A percentile compares a stretch with the other conserved stretches of the same genome.
Conservation (phyloP, 1,284 basidiomycete species). For the Melampsora americana region DNA sequence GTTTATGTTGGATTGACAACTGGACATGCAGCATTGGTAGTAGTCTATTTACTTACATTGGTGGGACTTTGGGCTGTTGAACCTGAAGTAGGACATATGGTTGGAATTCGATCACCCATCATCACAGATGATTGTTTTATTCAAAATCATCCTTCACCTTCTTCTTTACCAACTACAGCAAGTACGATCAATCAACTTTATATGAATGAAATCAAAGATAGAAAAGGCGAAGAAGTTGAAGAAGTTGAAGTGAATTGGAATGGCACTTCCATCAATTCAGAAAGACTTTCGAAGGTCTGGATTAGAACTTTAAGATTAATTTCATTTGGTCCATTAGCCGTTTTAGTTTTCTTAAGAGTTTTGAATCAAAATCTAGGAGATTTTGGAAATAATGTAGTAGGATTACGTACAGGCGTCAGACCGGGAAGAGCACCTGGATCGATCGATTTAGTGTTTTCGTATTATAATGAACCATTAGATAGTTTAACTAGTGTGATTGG, state of each 20-base stretch:
- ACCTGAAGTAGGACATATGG: neutral
- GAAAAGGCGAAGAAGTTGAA: too few species aligned
- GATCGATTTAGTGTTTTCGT: slow-evolving; percentile 59
- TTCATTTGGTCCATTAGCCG: slow-evolving; percentile 53
- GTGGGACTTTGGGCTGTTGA: slow-evolving; percentile 8
- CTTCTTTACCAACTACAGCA: too few species aligned
- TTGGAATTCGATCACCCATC: too few species aligned
- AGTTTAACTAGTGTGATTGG: slow-evolving; percentile 47
- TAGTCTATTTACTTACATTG: neutral
- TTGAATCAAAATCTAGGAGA: slow-evolving; percentile 46
- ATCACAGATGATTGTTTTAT: too few species aligned
- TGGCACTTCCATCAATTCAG: too few species aligned
- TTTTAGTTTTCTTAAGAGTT: slow-evolving; percentile 57
- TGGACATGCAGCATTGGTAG: neutral
- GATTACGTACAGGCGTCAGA: slow-evolving; percentile 55
- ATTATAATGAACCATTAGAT: slow-evolving; percentile 50
- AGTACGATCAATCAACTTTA: too few species aligned
- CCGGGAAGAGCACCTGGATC: slow-evolving; percentile 61
- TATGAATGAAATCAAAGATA: too few species aligned
- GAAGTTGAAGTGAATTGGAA: too few species aligned
- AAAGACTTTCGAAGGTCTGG: too few species aligned
- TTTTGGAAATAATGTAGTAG: neutral
- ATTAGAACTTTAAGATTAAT: slow-evolving; percentile 31
- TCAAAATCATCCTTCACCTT: too few species aligned
- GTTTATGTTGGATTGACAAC: slow-evolving; percentile 2